Evolutionary conservation across 2,329 filamentous ascomycete species (phyloP), one percentile per base, ranked within the genome.

Genomic region (Arthrobotrys megalospora): DNA sequence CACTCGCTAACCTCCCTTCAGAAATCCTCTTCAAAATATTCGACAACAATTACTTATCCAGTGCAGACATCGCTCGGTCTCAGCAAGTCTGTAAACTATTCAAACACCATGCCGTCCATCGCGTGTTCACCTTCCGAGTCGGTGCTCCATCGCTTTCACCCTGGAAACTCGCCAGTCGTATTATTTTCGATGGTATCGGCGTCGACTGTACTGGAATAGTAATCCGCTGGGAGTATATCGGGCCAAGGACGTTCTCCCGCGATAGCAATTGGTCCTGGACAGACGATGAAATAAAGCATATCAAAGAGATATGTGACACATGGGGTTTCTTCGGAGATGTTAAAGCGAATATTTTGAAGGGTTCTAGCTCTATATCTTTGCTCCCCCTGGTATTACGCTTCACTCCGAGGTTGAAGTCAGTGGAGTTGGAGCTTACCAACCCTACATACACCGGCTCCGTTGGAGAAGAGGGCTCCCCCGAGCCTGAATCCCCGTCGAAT

Each of bases 371-470:
- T 14, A 50, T 48, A n/a, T 36, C 50, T 24, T 38, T 68, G n/a
- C 36, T 68, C 3, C 65, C 65, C n/a, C 34, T 68, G 19, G 28
- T 66, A 6, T 34, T 66, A 12, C 50, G 38, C 19, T 47, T 68
- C 11, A 58, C 48, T 1, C 6, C 48, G 11, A 58, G 45, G 2
- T 12, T 68, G 3, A 38, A 68, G 21, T 45, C 6, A 1, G 12
- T 68, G 19, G 48, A 68, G 16, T 21, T 68, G 19, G 64, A 48
- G n/a, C 34, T 45, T 12, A 36, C 58, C 36, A 8, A 38, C 1
- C 36, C 36, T 12, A 38, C 3, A 8, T 28, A 28, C 24, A 5
- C 24, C 5, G 24, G 24, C 5, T 28, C 5, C 24, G 2, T 28
- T 28, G 24, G 5, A 28, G 24, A 28, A 5, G 24, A 28, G 2